Evolutionary conservation across 73 alveolate species (phyloP), one percentile per base, ranked within the genome.

Genomic region (Paramecium pentaurelia): DNA sequence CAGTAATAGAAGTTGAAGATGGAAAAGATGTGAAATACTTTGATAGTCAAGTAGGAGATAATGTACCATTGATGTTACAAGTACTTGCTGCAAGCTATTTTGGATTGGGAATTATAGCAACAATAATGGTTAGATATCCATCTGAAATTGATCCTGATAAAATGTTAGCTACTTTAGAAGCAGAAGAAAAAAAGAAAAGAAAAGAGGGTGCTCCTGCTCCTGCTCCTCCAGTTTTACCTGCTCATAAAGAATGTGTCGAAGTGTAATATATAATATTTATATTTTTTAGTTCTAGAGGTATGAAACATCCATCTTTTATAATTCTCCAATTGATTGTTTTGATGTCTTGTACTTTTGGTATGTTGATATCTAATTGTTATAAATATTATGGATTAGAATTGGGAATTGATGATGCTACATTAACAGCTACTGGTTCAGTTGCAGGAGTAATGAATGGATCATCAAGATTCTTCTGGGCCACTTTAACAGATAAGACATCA

Each of bases 381-480:
- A 73, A 73, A 40, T 38, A 30, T 20, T 73, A 73, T 36, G 87
- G 87, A 37, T 38, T 73, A 22, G 87, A 73, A 7, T 73, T 73
- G 22, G 87, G 60, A 40, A 73, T 73, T 14, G 87, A 73, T 73
- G 87, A 73, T 73, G 87, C 87, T 36, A 73, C 87, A 2, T 40
- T 73, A 38, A 73, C 87, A 36, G 87, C 60, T 36, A 73, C 87
- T 14, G 87, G 87, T 37, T 73, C 87, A 12, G 87, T 73, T 30
- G 87, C 87, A 20, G 87, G 87, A 11, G 87, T 73, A 10, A 73
- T 73, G 87, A 73, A 73, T 73, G 87, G 87, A 18, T 73, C 68
- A 12, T 73, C 87, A 0, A 32, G 87, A 36, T 73, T 73, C 87
- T 73, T 73, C 18, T 73, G 87, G 87, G 87, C 87, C 3, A 73